Evolutionary conservation across 768 basidiomycete genomes (phyloP).

Genomic region (Suillus subluteus): DNA sequence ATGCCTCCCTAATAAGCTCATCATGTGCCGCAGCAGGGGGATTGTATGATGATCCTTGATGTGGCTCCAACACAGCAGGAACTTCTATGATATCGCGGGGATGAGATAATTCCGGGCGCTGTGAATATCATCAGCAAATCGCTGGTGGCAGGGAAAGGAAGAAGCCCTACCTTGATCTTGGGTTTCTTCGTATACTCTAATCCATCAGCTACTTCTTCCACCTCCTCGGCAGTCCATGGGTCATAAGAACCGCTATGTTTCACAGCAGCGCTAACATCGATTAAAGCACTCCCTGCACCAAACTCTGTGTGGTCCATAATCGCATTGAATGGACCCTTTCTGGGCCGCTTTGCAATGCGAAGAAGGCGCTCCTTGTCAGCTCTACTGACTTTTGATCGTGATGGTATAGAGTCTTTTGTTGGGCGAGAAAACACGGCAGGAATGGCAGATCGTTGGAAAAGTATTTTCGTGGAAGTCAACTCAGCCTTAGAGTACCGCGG

Average conservation of each 20-base stretch:
- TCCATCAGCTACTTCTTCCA: slow-evolving; percentile 46
- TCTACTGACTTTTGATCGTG: slow-evolving; percentile 46
- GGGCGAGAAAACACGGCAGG: slow-evolving; percentile 76
- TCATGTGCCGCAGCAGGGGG: slow-evolving; percentile 76
- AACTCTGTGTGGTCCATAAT: slow-evolving; percentile 70
- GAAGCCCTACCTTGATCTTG: slow-evolving; percentile 53
- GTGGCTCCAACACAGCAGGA: slow-evolving; percentile 71
- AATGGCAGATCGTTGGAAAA: slow-evolving; percentile 84
- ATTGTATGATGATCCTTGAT: slow-evolving; percentile 89
- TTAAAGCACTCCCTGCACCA: slow-evolving; percentile 62
- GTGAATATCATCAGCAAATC: slow-evolving; percentile 5
- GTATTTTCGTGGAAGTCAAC: slow-evolving; percentile 76
- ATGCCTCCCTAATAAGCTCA: slow-evolving; percentile 69
- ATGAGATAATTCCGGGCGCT: slow-evolving; percentile 54
- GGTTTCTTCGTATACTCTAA: slow-evolving; percentile 40
- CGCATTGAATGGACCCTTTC: slow-evolving; percentile 75
- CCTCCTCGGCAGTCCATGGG: slow-evolving; percentile 52
- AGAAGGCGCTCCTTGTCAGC: slow-evolving; percentile 79
- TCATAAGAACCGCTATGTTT: slow-evolving; percentile 70
- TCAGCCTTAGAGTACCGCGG: slow-evolving; percentile 57
- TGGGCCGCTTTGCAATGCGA: slow-evolving; percentile 72
- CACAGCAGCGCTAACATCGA: slow-evolving; percentile 71
- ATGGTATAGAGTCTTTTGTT: slow-evolving; percentile 17
- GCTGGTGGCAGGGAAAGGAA: neutral
- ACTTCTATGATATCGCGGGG: slow-evolving; percentile 58